Percentiles rank a stretch among this genome's conserved stretches.
phyloP scores from a whole-genome alignment of 352 stramenopile species.

The Peronospora destructor region DNA sequence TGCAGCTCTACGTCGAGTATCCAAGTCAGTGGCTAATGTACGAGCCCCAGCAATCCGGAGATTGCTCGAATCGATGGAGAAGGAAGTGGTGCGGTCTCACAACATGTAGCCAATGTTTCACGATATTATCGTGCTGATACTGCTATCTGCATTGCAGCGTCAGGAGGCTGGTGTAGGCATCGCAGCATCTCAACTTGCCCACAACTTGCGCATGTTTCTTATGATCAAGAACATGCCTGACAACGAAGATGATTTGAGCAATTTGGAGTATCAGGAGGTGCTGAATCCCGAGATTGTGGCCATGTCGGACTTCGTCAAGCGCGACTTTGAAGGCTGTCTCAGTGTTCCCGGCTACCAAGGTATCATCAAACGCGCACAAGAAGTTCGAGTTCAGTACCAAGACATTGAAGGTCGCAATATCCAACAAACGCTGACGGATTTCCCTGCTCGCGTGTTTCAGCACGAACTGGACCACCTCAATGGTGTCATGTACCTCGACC shows the following conservation, averaged over 20 bases:
- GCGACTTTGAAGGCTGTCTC: constrained; percentile 82
- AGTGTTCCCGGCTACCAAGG: constrained; percentile 78
- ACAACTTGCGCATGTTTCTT: constrained; percentile 78
- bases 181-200: constrained; percentile 62
- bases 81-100: constrained; percentile 44
- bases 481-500: constrained; percentile 70
- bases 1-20: constrained; percentile 59
- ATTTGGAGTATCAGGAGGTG: constrained; percentile 63
- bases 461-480: constrained; percentile 79
- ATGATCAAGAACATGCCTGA: constrained; percentile 68
- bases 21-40: constrained; percentile 57
- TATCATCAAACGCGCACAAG: constrained; percentile 49
- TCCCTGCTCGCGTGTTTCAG: constrained; percentile 80
- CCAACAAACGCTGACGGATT: constrained; percentile 56
- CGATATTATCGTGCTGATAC: constrained; percentile 1
- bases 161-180: constrained; percentile 67
- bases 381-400: constrained; percentile 64
- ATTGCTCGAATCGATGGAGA: constrained; percentile 53
- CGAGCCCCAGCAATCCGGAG: constrained; percentile 39
- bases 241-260: constrained; percentile 44
- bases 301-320: constrained; percentile 40
- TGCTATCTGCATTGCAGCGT: constrained; percentile 31
- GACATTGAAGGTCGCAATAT: constrained; percentile 42
- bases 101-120: neutral
- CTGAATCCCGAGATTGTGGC: constrained; percentile 71